phyloP scores from a whole-genome alignment of 306 rosid genomes.

The Prunus davidiana region DNA sequence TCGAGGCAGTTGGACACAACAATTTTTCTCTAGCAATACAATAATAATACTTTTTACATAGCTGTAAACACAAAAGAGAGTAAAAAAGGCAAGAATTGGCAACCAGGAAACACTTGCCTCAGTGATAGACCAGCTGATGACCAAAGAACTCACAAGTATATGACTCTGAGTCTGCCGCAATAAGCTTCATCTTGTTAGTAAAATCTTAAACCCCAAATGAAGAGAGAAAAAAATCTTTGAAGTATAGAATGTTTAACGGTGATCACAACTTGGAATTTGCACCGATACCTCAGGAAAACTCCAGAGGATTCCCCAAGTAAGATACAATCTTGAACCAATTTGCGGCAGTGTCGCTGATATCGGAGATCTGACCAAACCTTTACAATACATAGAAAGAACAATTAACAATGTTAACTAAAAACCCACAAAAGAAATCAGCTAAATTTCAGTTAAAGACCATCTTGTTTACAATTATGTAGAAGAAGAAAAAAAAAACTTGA shows the following conservation, averaged over 20 bases:
- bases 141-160: conserved; percentile 61
- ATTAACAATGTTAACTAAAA: not conserved
- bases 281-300: conserved; percentile 73
- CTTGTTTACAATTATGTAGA: not conserved
- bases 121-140: conserved; percentile 75
- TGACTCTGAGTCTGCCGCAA: conserved; percentile 52
- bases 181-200: conserved; percentile 10
- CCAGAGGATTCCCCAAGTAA: conserved; percentile 84
- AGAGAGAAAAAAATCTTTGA: not conserved
- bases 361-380: conserved; percentile 89
- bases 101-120: conserved; percentile 60
- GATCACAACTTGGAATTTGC: not conserved
- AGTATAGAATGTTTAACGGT: not conserved
- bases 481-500: not conserved
- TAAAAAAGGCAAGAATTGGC: conserved; percentile 8
- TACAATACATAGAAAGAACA: not conserved
- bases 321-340: conserved; percentile 65
- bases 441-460: not conserved
- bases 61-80: not conserved
- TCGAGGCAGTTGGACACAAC: no score
- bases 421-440: conserved; percentile 1
- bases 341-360: conserved; percentile 80
- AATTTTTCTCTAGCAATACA: not conserved
- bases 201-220: not conserved
- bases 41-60: not conserved